These are phyloP conservation scores for Neurospora sp. DNA, from an alignment of 495 filamentous ascomycete genomes.

Conservation along the genomic window DNA sequence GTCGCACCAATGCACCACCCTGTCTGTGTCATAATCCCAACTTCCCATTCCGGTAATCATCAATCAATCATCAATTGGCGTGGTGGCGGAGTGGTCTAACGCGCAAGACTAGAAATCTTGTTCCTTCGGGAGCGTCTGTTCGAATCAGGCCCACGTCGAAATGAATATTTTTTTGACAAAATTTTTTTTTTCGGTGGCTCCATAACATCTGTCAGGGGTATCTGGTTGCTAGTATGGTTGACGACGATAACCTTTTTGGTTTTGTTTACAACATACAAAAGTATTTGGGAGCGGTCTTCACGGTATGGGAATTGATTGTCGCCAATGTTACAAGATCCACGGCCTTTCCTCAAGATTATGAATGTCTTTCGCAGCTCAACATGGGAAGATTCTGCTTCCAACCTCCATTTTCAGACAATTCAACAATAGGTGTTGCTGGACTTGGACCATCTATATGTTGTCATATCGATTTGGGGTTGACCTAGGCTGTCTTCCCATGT, in stretches of 20 bases:
- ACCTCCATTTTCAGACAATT: too few species aligned
- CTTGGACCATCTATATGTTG: too few species aligned
- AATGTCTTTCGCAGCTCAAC: too few species aligned
- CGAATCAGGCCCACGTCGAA: background rate
- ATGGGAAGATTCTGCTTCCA: too few species aligned
- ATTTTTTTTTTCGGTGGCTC: background rate
- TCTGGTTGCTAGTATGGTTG: background rate
- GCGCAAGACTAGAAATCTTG: slow-evolving; percentile 1
- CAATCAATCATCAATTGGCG: background rate
- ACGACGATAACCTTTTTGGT: background rate
- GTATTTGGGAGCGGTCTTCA: too few species aligned
- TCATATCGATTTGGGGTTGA: too few species aligned
- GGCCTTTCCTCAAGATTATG: background rate
- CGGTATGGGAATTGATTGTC: too few species aligned
- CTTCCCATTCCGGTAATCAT: background rate
- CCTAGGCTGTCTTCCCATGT: too few species aligned
- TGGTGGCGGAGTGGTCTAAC: background rate
- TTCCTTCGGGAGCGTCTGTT: background rate
- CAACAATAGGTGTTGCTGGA: too few species aligned
- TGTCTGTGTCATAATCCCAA: background rate
- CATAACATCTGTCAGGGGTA: background rate
- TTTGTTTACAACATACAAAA: background rate
- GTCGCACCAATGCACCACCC: background rate
- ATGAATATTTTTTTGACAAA: background rate
- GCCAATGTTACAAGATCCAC: too few species aligned